Evolutionary conservation across 768 basidiomycete species (phyloP).

Genomic region (Hydnomerulius pinastri): DNA sequence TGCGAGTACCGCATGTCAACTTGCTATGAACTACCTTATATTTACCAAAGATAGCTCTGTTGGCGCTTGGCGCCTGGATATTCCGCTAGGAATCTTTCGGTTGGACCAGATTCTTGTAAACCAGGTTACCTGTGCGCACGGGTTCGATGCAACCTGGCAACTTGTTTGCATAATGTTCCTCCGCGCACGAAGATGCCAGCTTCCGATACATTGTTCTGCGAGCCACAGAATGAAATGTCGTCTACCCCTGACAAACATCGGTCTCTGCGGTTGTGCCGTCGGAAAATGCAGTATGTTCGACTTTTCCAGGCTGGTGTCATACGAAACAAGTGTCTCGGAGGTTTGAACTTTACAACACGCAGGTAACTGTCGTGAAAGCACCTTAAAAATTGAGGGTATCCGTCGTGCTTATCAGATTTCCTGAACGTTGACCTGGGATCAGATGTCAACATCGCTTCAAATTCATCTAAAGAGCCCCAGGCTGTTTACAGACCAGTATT

Average conservation of each 20-base stretch:
- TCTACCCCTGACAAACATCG: constrained; percentile 47
- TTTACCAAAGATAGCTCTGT: constrained; percentile 26
- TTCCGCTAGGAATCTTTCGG: constrained; percentile 29
- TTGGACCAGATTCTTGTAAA: constrained; percentile 41
- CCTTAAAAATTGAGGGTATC: constrained; percentile 28
- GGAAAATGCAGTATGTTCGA: constrained; percentile 36
- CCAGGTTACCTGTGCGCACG: constrained; percentile 39
- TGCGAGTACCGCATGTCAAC: not conserved
- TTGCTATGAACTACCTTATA: too few relatives aligned
- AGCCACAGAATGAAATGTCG: constrained; percentile 41
- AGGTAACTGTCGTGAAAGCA: constrained; percentile 32
- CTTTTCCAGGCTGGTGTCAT: constrained; percentile 22
- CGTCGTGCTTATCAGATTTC: constrained; percentile 37
- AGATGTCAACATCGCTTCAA: constrained; percentile 2
- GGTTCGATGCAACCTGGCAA: constrained; percentile 32
- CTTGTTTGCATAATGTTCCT: constrained; percentile 6
- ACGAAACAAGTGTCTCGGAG: constrained; percentile 36
- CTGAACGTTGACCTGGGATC: constrained; percentile 26
- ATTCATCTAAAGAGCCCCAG: too few relatives aligned
- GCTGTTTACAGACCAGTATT: constrained; percentile 16
- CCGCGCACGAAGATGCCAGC: constrained; percentile 8
- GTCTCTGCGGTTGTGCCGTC: constrained; percentile 38
- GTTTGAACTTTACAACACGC: constrained; percentile 32
- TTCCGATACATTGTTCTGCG: constrained; percentile 28
- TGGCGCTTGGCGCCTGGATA: constrained; percentile 30